Base-by-base conservation (phyloP, 495 filamentous ascomycete species). In the Patellaria atrata region DNA sequence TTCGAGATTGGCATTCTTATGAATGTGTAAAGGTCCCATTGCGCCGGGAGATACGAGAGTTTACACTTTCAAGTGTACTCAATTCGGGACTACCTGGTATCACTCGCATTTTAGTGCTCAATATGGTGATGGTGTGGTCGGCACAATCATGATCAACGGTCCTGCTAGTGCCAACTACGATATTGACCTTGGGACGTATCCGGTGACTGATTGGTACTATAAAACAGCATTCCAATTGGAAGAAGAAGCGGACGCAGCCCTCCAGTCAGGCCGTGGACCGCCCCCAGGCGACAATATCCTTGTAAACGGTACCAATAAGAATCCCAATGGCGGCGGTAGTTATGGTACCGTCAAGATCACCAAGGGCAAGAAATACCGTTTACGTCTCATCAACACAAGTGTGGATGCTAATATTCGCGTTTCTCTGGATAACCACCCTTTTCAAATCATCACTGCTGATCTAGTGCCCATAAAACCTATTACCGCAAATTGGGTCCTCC, bases 51-150 rank as follows among this genome's bases (percentile, higher is more conserved):
- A 58, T 11, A 44, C 45, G 6, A 48, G 48, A 17, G 48, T 44
- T 12, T 60, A 60, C 26, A 41, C 35, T 4, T 60, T 56, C 43
- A 48, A 52, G 35, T 40, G 33, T 10, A 56, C 53, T 1, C 55
- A 60, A 38, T 58, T 50, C 24, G 56, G 56, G 8, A 56, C 52
- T 4, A 34, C 41, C 1, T 60, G 56, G 56, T 60, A 60, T 35
- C 55, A 58, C 38, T 49, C 45, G 2, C 55, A 60, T 27, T 48
- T 44, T 41, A 38, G 33, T 25, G 30, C 51, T 4, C 56, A 60
- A 34, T 60, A 58, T 32, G 53, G 47, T 16, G 55, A 56, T 17
- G 56, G 56, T 19, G 46, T 56, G 16, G 24, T 50, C 10, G 56
- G 56, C 4, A 42, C 51, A 8, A 35, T 60, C 9, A 42, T 60